Evolutionary conservation across 2,329 filamentous ascomycete genomes (phyloP).

Genomic region (Aspergillus pseudotamarii): DNA sequence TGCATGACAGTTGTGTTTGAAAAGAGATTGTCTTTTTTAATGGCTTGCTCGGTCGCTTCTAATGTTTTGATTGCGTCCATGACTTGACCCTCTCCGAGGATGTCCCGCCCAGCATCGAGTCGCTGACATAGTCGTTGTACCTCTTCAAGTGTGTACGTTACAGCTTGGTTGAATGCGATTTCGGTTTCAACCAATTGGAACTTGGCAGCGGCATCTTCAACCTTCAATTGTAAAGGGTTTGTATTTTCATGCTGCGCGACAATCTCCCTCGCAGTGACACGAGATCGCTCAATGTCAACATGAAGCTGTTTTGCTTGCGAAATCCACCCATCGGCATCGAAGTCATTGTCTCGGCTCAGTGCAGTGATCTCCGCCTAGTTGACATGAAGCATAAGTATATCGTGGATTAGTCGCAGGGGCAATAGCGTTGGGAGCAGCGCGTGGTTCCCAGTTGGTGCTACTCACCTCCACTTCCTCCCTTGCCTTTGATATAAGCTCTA

Average conservation of each 20-base stretch:
- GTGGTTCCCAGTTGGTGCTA: neutral
- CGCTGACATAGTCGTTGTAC: conserved; percentile 54
- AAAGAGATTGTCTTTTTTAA: conserved; percentile 33
- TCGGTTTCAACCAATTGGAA: conserved; percentile 60
- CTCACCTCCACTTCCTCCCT: conserved; percentile 57
- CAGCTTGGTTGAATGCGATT: conserved; percentile 60
- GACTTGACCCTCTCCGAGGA: conserved; percentile 49
- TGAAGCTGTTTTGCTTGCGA: conserved; percentile 80
- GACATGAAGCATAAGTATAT: conserved; percentile 15
- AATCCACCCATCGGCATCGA: conserved; percentile 85
- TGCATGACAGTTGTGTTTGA: conserved; percentile 44
- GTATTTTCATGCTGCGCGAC: conserved; percentile 74
- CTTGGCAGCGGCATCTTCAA: conserved; percentile 63
- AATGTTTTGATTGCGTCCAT: conserved; percentile 52
- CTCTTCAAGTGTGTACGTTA: conserved; percentile 54
- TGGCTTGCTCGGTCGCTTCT: conserved; percentile 43
- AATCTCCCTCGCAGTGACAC: conserved; percentile 78
- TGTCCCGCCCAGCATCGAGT: conserved; percentile 51
- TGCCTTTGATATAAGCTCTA: conserved; percentile 55
- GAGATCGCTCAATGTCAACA: conserved; percentile 79
- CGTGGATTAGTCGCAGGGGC: neutral
- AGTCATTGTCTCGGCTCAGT: conserved; percentile 75
- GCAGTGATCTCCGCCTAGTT: conserved; percentile 69
- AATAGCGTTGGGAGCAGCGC: neutral
- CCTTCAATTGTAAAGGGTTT: conserved; percentile 63